Base-by-base conservation (phyloP, 352 stramenopile genomes). In the Globisporangium acanthophoron region DNA sequence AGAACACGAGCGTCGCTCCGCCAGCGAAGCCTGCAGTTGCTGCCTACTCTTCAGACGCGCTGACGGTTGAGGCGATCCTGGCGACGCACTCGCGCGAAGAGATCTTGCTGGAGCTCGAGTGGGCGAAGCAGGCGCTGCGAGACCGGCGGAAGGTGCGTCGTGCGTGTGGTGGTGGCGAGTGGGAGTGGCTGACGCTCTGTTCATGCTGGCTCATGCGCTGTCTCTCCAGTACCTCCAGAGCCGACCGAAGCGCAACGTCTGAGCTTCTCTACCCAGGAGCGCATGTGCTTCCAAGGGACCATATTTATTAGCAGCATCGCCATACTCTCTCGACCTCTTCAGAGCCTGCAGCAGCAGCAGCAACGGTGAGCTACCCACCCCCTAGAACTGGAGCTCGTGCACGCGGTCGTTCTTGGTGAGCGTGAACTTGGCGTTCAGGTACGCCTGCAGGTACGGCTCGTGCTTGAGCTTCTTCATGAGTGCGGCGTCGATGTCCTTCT, bases 301-400 rank as follows among this genome's bases (percentile, higher is more conserved):
- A 43, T 43, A 43, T 13, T 43, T 43, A 5, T 18, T 43, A 43
- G 37, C 33, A 27, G 24, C 24, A 27, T 27, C 24, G 24, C 24
- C 24, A 27, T 27, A 27, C 24, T 27, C 24, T 27, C 24, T 27
- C 24, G 1, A 27, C 24, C 24, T 27, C 24, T 27, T 27, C 1
- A 37, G 33, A 8, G 9, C 33, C 33, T 37, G 33, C 24, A 27
- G 24, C 1, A 27, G 24, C 33, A 37, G 33, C 6, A 37, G 6
- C 33, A 11, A 11, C 9, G 5, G 33, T 37, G 33, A 37, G 11
- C 3, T 0, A 18, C 12, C 37, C 12, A 13, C 12, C 3, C 13
- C 68, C 86, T 99, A 99, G 78, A 99, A 99, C 75, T 98, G 96
- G 82, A 99, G 97, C 61, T 97, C 93, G 87, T 99, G 98, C 48